A percentile compares a stretch with the other conserved stretches of the same genome.
phyloP scores from a whole-genome alignment of 495 filamentous ascomycete species.

The Immersiella caudata region DNA sequence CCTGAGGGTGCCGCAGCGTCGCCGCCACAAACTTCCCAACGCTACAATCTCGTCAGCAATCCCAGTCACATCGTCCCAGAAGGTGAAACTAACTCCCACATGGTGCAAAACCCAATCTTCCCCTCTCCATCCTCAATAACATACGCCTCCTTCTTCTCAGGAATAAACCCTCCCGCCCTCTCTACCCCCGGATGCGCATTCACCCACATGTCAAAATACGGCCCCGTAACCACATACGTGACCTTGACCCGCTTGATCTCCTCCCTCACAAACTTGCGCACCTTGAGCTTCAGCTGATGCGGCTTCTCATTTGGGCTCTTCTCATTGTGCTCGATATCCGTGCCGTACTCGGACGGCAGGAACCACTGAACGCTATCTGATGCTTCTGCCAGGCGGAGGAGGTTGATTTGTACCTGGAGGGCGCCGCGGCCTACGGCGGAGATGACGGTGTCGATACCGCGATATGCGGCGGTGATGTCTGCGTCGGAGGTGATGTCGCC shows the following conservation, averaged over 20 bases:
- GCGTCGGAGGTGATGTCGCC: slow-evolving; percentile 59
- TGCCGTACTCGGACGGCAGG: slow-evolving; percentile 74
- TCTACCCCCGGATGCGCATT: slow-evolving; percentile 38
- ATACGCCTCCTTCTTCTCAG: slow-evolving; percentile 57
- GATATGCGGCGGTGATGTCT: slow-evolving; percentile 58
- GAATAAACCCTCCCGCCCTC: slow-evolving; percentile 58
- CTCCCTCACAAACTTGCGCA: slow-evolving; percentile 60
- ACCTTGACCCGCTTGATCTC: slow-evolving; percentile 57
- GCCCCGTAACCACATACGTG: slow-evolving; percentile 71
- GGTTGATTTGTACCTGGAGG: slow-evolving; percentile 59
- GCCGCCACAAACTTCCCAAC: slow-evolving; percentile 67
- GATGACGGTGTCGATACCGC: slow-evolving; percentile 66
- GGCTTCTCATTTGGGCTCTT: slow-evolving; percentile 63
- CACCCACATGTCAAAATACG: slow-evolving; percentile 69
- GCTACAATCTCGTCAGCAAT: slow-evolving; percentile 39
- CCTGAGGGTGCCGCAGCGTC: slow-evolving; percentile 58
- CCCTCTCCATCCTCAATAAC: slow-evolving; percentile 60
- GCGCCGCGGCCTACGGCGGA: slow-evolving; percentile 64
- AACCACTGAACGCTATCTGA: slow-evolving; percentile 63
- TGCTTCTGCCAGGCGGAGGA: slow-evolving; percentile 61
- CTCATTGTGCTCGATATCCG: slow-evolving; percentile 67
- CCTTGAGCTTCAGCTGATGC: slow-evolving; percentile 70
- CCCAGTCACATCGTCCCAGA: background rate
- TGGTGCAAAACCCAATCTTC: slow-evolving; percentile 64
- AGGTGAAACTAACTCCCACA: slow-evolving; percentile 60